Percentiles rank a stretch among this genome's conserved stretches.
Evolutionary conservation across 441 rosid species (phyloP).

Genomic region (Jatropha podagrica): DNA sequence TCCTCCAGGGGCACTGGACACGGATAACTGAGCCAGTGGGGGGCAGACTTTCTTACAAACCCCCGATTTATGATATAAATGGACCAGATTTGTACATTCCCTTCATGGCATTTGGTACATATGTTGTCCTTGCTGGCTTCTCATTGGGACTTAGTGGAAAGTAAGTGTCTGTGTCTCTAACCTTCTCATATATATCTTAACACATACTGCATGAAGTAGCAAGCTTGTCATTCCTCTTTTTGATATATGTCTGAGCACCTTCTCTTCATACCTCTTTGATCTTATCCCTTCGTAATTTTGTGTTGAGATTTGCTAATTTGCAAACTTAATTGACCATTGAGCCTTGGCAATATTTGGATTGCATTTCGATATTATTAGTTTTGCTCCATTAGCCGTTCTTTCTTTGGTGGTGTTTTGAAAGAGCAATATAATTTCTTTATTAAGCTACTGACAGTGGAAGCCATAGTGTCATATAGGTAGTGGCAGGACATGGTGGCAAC

Average conservation of each 20-base stretch:
- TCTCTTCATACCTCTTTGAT: background rate
- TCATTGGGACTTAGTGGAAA: conserved; percentile 79
- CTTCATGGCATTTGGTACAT: conserved; percentile 92
- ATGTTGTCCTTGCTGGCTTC: conserved; percentile 89
- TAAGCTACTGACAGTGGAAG: background rate
- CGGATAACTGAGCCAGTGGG: conserved; percentile 94
- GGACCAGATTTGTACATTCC: conserved; percentile 96
- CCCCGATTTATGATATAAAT: conserved; percentile 85
- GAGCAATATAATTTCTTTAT: background rate
- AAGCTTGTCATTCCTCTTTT: background rate
- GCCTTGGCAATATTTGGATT: background rate
- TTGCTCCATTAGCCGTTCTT: background rate
- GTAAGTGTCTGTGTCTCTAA: conserved; percentile 43
- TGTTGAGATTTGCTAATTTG: background rate
- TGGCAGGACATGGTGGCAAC: background rate
- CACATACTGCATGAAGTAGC: background rate
- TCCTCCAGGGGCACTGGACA: conserved; percentile 85
- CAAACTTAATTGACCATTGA: background rate
- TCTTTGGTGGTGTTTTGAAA: conserved; percentile 1
- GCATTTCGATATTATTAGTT: background rate
- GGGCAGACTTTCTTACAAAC: conserved; percentile 92
- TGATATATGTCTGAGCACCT: background rate
- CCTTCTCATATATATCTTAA: background rate
- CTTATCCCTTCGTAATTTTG: background rate
- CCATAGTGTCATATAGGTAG: background rate